phyloP scores from a whole-genome alignment of 768 basidiomycete species.

The Chalciporus pseudorubinellus region DNA sequence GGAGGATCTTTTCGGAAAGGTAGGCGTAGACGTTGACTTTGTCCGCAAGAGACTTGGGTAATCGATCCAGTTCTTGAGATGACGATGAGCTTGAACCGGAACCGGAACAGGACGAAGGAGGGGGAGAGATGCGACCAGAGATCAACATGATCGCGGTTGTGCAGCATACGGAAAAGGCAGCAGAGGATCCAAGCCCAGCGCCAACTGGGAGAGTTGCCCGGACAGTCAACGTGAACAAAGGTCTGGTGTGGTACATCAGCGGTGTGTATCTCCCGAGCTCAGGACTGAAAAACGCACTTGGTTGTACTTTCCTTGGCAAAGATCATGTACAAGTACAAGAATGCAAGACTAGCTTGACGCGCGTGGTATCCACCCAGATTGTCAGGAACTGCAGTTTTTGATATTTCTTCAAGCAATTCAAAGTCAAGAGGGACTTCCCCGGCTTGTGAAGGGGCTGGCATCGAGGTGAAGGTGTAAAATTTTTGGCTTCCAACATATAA shows the following conservation, averaged over 20 bases:
- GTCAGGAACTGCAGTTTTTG: conserved; percentile 36
- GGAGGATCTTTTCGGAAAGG: conserved; percentile 91
- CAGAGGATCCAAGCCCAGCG: conserved; percentile 95
- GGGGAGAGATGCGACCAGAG: conserved; percentile 56
- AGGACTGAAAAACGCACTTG: conserved; percentile 46
- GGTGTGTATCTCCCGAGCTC: conserved; percentile 10
- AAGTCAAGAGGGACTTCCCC: conserved; percentile 56
- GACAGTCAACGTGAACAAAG: conserved; percentile 73
- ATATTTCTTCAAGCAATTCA: conserved; percentile 70
- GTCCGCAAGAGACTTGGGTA: conserved; percentile 64
- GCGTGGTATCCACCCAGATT: conserved; percentile 33
- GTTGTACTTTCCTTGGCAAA: conserved; percentile 46
- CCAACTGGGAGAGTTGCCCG: conserved; percentile 91
- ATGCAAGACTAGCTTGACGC: conserved; percentile 60
- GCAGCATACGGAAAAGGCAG: conserved; percentile 88
- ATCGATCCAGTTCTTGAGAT: conserved; percentile 49
- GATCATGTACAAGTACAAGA: conserved; percentile 92
- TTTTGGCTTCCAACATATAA: not conserved
- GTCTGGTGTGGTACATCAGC: conserved; percentile 42
- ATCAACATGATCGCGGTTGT: conserved; percentile 78
- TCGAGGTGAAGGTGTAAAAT: not conserved
- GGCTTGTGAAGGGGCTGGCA: conserved; percentile 15
- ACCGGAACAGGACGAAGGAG: conserved; percentile 37
- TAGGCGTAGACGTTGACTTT: conserved; percentile 93
- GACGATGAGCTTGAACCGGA: conserved; percentile 6